phyloP scores from a whole-genome alignment of 805 yeast species.

The Saturnispora halmiae region DNA sequence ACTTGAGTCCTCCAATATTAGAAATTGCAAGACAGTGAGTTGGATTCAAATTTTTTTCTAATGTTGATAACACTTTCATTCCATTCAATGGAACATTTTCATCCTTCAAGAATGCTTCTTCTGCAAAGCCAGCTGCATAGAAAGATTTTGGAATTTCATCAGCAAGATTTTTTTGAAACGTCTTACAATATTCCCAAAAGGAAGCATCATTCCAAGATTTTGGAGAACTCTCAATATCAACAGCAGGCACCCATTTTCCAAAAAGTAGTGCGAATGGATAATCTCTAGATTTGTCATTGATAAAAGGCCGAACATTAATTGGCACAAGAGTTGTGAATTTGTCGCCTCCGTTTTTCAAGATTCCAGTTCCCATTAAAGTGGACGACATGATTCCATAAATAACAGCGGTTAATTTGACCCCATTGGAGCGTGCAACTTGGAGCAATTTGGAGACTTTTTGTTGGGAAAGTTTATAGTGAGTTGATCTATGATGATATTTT shows the following conservation, averaged over 20 bases:
- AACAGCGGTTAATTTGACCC: slow-evolving; percentile 10
- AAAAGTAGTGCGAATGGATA: slow-evolving; percentile 10
- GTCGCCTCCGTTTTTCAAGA: background rate
- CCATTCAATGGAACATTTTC: background rate
- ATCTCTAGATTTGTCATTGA: background rate
- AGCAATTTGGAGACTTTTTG: background rate
- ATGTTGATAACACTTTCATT: slow-evolving; percentile 2
- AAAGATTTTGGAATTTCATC: slow-evolving; percentile 2
- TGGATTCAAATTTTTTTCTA: slow-evolving; percentile 8
- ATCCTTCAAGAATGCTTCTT: background rate
- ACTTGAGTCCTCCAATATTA: slow-evolving; percentile 8
- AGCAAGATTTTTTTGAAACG: slow-evolving; percentile 7
- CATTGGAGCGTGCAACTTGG: background rate
- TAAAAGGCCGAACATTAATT: slow-evolving; percentile 8
- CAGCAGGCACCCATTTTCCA: slow-evolving; percentile 9
- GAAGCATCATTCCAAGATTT: background rate
- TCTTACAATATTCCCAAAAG: slow-evolving; percentile 4
- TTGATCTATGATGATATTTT: slow-evolving; percentile 5
- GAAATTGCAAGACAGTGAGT: slow-evolving; percentile 10
- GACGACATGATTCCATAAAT: slow-evolving; percentile 9
- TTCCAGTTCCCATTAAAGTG: background rate
- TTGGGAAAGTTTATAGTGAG: background rate
- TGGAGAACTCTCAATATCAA: background rate
- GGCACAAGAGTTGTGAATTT: slow-evolving; percentile 10
- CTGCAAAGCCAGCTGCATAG: slow-evolving; percentile 5